phyloP scores from a whole-genome alignment of 495 filamentous ascomycete genomes.

The Penicillium verhagenii region DNA sequence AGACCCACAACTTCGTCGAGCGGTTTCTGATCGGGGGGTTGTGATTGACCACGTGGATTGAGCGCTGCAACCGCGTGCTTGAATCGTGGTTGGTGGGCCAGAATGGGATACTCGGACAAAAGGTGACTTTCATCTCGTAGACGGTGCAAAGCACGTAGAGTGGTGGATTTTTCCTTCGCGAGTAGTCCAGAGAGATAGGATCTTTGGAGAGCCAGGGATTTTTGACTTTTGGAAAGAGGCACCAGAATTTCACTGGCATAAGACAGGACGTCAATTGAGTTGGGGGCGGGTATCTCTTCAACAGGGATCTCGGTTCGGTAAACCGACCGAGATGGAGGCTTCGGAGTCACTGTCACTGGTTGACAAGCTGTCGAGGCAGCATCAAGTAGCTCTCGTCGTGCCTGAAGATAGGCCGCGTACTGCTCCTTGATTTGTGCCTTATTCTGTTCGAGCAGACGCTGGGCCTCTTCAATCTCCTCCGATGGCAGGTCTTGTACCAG shows the following conservation, averaged over 20 bases:
- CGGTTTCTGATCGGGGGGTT: constrained; percentile 15
- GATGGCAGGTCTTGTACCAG: constrained; percentile 36
- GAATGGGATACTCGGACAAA: constrained; percentile 59
- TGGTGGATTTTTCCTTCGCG: constrained; percentile 57
- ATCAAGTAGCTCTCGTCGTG: constrained; percentile 38
- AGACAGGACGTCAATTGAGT: constrained; percentile 41
- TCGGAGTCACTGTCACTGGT: constrained; percentile 27
- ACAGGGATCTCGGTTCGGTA: constrained; percentile 14
- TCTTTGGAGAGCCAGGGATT: constrained; percentile 61
- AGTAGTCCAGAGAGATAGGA: constrained; percentile 59
- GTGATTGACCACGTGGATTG: constrained; percentile 19
- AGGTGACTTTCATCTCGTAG: constrained; percentile 69
- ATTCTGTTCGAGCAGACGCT: constrained; percentile 34
- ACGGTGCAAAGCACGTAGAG: constrained; percentile 55
- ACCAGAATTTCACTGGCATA: constrained; percentile 57
- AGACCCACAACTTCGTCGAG: constrained; percentile 34
- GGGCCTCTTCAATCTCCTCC: constrained; percentile 38
- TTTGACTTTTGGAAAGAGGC: constrained; percentile 60
- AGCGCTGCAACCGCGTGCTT: constrained; percentile 39
- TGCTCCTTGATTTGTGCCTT: constrained; percentile 50
- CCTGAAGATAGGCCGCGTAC: constrained; percentile 40
- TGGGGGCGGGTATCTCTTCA: constrained; percentile 16
- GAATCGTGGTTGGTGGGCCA: constrained; percentile 44
- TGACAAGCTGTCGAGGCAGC: constrained; percentile 39
- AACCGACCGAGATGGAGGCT: constrained; percentile 28